Evolutionary conservation across 345 rosid genomes (phyloP).

Genomic region (Leavenworthia alabamica): DNA sequence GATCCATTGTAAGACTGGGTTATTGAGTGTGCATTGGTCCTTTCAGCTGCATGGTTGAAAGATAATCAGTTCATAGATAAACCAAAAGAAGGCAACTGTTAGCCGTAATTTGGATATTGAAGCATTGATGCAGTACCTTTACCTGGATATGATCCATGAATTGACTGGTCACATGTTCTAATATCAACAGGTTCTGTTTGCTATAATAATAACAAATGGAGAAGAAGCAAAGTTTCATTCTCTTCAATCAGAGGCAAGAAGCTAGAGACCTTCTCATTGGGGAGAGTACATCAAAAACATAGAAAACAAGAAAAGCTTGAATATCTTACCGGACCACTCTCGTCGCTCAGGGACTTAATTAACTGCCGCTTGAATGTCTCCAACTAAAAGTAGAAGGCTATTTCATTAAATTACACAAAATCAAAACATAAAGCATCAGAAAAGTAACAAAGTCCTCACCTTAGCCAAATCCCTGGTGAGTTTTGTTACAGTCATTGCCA

Average conservation of each 20-base stretch:
- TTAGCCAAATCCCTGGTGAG: slow-evolving; percentile 80
- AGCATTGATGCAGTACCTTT: slow-evolving; percentile 40
- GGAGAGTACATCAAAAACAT: not conserved
- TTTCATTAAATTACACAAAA: not conserved
- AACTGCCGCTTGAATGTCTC: slow-evolving; percentile 92
- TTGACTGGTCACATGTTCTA: slow-evolving; percentile 63
- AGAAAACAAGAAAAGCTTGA: not conserved
- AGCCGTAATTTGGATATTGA: not conserved
- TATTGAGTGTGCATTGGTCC: slow-evolving; percentile 32
- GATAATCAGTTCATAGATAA: not conserved
- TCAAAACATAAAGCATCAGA: not conserved
- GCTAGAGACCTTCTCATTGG: not conserved
- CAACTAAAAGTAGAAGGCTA: slow-evolving; percentile 36
- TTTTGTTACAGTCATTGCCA: slow-evolving; percentile 59
- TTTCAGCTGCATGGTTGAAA: slow-evolving; percentile 39
- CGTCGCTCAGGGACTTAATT: slow-evolving; percentile 81
- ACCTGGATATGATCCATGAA: slow-evolving; percentile 45
- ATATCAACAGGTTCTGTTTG: slow-evolving; percentile 68
- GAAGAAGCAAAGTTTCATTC: slow-evolving; percentile 1
- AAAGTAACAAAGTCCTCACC: slow-evolving; percentile 36
- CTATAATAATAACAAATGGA: slow-evolving; percentile 27
- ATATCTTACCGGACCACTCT: slow-evolving; percentile 57
- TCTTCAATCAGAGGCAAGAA: not conserved
- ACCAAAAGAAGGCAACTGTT: not conserved
- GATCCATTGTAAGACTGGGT: slow-evolving; percentile 39